phyloP scores from a whole-genome alignment of 306 rosid species.

The Lathyrus tuberosus region DNA sequence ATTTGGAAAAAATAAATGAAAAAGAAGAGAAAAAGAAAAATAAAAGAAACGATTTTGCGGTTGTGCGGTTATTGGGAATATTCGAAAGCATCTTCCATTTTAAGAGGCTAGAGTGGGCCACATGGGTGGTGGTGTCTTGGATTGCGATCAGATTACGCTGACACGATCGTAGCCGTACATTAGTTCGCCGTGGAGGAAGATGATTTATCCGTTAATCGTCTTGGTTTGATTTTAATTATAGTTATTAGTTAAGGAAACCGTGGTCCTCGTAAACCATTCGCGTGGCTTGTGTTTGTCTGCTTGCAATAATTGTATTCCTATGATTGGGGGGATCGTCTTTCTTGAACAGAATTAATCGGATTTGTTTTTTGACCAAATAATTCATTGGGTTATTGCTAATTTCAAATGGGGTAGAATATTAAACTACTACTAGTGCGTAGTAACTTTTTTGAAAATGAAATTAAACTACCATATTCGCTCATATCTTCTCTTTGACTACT shows the following conservation, averaged over 20 bases:
- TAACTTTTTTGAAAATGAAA: no score
- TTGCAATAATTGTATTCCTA: constrained; percentile 15
- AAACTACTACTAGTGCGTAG: no score
- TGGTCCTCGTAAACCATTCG: constrained; percentile 3
- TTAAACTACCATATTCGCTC: no score
- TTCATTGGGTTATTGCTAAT: background rate
- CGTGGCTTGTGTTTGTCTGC: background rate
- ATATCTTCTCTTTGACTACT: background rate
- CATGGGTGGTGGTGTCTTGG: background rate
- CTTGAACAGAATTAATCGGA: background rate
- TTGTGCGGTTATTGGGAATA: constrained; percentile 46
- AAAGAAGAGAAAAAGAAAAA: background rate
- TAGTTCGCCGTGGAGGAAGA: background rate
- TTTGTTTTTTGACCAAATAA: background rate
- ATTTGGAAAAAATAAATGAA: background rate
- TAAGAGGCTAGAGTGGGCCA: background rate
- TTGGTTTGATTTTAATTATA: constrained; percentile 9
- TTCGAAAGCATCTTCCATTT: constrained; percentile 58
- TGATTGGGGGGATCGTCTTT: constrained; percentile 24
- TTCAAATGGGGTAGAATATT: no score
- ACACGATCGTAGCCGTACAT: constrained; percentile 33
- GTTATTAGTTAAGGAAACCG: background rate
- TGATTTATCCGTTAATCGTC: background rate
- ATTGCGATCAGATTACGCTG: background rate
- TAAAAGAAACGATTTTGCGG: constrained; percentile 14